Evolutionary conservation across 257 asterid species (phyloP), one percentile per base, ranked within the genome.

Genomic region (Rhazya stricta): DNA sequence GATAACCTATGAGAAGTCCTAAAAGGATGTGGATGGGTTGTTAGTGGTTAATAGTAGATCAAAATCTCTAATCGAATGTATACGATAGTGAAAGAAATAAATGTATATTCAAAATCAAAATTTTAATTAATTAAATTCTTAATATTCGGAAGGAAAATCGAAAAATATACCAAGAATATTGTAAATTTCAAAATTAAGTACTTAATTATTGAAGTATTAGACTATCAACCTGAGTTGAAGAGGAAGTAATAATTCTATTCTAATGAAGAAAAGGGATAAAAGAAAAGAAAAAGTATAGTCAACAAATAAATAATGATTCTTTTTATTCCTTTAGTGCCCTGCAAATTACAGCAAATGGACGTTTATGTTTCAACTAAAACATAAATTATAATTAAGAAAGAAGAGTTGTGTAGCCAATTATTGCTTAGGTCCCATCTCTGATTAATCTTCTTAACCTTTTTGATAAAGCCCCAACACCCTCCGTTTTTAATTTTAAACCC

Each of bases 301-400:
- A 66, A 66, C 27, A 19, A 2, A 41, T 9, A n/a, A n/a, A n/a
- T n/a, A n/a, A n/a, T n/a, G n/a, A n/a, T 37, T 66, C 1, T 65
- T 65, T 54, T 5, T 54, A 54, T 5, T 54, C 37, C 66, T 27
- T 58, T 58, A 58, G 21, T 65, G 70, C 71, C 3, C 1, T 37
- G 71, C 71, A 66, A 66, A 66, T 66, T 66, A 66, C 50, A 66
- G 71, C 71, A 66, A 66, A 37, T 37, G 6, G 71, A 66, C 8
- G 71, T 66, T 66, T 66, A 39, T 37, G 48, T 66, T 66, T 37
- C 50, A 66, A 66, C 71, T 66, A 66, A 66, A 66, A 37, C 71
- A 37, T 21, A 39, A 43, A 58, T 58, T 65, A 65, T 37, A 65
- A 65, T 19, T 37, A 65, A n/a, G 70, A 39, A 36, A 23, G 43